Percentiles rank a stretch among this genome's conserved stretches.
phyloP scores from a whole-genome alignment of 2,329 filamentous ascomycete species.

The Neurospora sp. region DNA sequence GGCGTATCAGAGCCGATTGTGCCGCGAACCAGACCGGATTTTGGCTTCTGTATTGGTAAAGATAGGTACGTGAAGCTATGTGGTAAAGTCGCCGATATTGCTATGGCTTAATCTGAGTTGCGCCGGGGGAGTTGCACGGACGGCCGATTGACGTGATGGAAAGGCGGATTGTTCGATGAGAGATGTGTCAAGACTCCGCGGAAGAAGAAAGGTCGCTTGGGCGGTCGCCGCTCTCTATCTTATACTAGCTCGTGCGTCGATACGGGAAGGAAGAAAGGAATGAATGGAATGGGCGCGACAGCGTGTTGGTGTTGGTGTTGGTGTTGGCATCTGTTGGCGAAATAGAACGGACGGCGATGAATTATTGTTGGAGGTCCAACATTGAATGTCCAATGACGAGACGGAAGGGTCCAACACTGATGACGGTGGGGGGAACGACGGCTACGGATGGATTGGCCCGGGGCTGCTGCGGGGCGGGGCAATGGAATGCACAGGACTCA shows the following conservation, averaged over 20 bases:
- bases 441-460: not conserved
- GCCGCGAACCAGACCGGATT: not conserved
- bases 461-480: not conserved
- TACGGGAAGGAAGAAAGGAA: not conserved
- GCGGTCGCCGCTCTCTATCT: not conserved
- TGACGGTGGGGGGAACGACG: not conserved
- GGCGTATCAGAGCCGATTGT: not conserved
- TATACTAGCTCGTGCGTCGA: not conserved
- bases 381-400: not conserved
- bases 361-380: not conserved
- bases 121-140: not conserved
- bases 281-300: not conserved
- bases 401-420: not conserved
- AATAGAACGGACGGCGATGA: not conserved
- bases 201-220: not conserved
- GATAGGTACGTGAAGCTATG: not conserved
- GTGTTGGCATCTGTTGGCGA: not conserved
- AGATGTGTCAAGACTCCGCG: not conserved
- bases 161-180: not conserved
- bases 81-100: not conserved
- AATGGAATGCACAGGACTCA: not conserved
- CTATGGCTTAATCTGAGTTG: not conserved
- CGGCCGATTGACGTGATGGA: not conserved
- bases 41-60: not conserved
- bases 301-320: not conserved